phyloP scores from a whole-genome alignment of 1,139 yeast species.

The Nadsonia commutata region DNA sequence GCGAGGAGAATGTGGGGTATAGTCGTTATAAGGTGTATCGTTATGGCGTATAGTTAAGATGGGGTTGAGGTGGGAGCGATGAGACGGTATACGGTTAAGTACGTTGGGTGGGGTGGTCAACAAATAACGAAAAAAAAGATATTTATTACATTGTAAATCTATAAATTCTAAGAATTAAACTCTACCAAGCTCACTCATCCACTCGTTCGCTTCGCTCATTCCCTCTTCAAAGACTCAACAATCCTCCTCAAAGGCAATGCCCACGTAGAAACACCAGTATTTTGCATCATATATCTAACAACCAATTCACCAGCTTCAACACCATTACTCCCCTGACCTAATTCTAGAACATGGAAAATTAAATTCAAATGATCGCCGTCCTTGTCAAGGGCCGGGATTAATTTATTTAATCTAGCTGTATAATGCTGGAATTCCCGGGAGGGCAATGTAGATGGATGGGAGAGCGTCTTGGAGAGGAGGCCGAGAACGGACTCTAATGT shows the following conservation, averaged over 20 bases:
- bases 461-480: neutral
- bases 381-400: constrained; percentile 13
- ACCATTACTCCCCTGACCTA: constrained; percentile 7
- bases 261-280: constrained; percentile 43
- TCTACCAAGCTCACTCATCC: too few relatives aligned
- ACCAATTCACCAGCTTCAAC: constrained; percentile 19
- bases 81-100: too few relatives aligned
- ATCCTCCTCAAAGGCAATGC: constrained; percentile 39
- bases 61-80: too few relatives aligned
- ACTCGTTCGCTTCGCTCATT: too few relatives aligned
- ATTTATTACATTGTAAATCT: too few relatives aligned
- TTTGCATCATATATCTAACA: constrained; percentile 34
- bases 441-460: constrained; percentile 17
- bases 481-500: neutral
- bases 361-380: constrained; percentile 13
- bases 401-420: constrained; percentile 20
- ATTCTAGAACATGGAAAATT: constrained; percentile 11
- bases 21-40: too few relatives aligned
- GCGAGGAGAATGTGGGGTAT: too few relatives aligned
- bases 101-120: too few relatives aligned
- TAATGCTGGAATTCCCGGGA: constrained; percentile 28
- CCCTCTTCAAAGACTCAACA: constrained; percentile 28
- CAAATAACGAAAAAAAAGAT: too few relatives aligned
- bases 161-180: too few relatives aligned
- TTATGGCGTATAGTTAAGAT: too few relatives aligned